Conservation (phyloP, 176 grass and related monocot species). For the Oryza longistaminata region DNA sequence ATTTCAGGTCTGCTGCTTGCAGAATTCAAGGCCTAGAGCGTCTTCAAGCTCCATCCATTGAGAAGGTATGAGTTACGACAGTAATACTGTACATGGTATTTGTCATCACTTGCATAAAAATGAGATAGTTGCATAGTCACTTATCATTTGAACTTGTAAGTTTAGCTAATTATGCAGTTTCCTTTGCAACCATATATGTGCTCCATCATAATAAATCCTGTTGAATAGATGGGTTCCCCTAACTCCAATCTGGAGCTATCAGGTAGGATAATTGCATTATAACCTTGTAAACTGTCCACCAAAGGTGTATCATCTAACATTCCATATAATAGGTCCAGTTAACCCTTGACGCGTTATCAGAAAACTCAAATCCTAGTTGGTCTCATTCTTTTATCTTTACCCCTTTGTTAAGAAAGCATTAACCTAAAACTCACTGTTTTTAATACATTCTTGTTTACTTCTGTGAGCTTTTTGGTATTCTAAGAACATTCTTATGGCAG, state of each 20-base stretch:
- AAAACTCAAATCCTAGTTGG: neutral
- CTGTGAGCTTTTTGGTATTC: slow-evolving; percentile 10
- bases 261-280: slow-evolving; percentile 1
- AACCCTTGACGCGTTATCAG: neutral
- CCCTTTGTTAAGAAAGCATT: neutral
- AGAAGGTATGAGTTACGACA: slow-evolving; percentile 57
- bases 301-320: neutral
- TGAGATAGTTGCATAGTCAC: slow-evolving; percentile 18
- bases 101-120: neutral
- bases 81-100: neutral
- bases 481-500: slow-evolving; percentile 42
- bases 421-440: slow-evolving; percentile 15
- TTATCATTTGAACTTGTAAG: neutral
- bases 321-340: neutral
- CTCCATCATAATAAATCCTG: neutral
- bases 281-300: slow-evolving; percentile 4
- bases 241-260: neutral
- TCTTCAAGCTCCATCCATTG: slow-evolving; percentile 55
- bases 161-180: neutral
- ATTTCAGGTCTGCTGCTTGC: slow-evolving; percentile 55
- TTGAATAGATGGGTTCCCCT: neutral
- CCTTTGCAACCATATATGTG: neutral
- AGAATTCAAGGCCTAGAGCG: slow-evolving; percentile 54
- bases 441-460: slow-evolving; percentile 19
- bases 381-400: slow-evolving; percentile 10